Conservation (phyloP, 495 filamentous ascomycete genomes). For the Xylaria telfairii region DNA sequence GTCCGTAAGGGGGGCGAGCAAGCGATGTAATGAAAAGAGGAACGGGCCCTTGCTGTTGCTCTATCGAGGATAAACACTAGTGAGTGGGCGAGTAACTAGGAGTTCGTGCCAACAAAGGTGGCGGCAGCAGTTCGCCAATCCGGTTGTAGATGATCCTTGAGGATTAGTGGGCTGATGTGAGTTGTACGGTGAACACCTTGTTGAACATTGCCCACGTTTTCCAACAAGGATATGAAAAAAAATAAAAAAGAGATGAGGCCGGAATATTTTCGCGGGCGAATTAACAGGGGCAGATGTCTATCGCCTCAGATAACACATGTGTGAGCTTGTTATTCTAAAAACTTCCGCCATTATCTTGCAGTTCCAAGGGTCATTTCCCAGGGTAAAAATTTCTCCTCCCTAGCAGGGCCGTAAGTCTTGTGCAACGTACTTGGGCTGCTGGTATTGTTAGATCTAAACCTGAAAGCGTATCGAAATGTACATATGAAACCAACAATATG, state of each 20-base stretch:
- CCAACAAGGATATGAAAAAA: not conserved
- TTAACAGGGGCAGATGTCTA: not conserved
- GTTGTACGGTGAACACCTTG: not conserved
- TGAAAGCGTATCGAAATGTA: not conserved
- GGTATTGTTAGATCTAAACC: constrained; percentile 1
- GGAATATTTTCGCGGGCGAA: not conserved
- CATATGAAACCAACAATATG: not conserved
- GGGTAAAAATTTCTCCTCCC: not conserved
- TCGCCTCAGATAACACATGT: not conserved
- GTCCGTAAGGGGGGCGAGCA: not conserved
- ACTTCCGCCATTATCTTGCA: not conserved
- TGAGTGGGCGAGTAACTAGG: not conserved
- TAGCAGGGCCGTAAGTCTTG: not conserved
- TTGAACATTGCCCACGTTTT: not conserved
- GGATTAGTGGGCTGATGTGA: not conserved
- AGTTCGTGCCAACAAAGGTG: not conserved
- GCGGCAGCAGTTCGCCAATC: not conserved
- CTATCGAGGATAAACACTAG: not conserved
- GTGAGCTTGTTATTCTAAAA: not conserved
- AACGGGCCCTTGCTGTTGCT: not conserved
- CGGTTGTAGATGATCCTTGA: not conserved
- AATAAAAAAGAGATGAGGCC: not conserved
- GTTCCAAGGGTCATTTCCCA: not conserved
- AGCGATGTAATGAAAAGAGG: not conserved
- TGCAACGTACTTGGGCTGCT: not conserved